Evolutionary conservation across 148 eudicot genomes (phyloP), one percentile per base, ranked within the genome.

Genomic region (Polygonum aviculare): DNA sequence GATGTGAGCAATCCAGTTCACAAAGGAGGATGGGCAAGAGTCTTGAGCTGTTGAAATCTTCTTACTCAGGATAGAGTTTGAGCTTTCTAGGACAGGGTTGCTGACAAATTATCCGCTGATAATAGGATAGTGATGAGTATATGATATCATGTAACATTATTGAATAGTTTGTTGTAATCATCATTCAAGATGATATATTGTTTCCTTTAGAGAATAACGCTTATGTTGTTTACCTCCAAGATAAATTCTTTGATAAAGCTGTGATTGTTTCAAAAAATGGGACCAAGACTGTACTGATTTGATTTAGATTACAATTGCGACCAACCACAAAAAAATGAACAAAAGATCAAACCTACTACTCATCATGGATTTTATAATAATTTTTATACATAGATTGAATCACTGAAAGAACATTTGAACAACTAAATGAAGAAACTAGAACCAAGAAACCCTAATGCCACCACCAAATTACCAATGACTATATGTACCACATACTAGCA

Each of bases 1-100:
- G 89, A 74, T 84, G 62, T 90, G 75, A 76, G 75, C 78, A 63
- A 63, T 67, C 41, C 35, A 33, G 45, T 36, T 67, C 19, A 63
- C 4, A 3, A 57, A 57, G 22, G 63, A 57, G 26, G 11, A 22
- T 12, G 33, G 21, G 21, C 9, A 7, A 21, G 11, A 18, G 63
- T 19, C 26, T 19, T 57, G 69, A 7, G 26, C 35, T 60, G 3
- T 48, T 48, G 50, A 16, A 63, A 10, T 63, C 69, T 12, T 2
- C 33, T 63, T 18, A 63, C 33, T 31, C 18, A 63, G 39, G 39
- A 63, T 67, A 67, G n/a, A 67, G 12, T 67, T 67, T 67, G 72
- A 3, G 4, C 19, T 15, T 67, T 63, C 70, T 67, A 10, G 72
- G 72, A 36, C 72, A 36, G 2, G 44, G 2, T 38, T 62, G 16